Conservation (phyloP, 768 basidiomycete genomes). For the Mycena olivaceomarginata region DNA sequence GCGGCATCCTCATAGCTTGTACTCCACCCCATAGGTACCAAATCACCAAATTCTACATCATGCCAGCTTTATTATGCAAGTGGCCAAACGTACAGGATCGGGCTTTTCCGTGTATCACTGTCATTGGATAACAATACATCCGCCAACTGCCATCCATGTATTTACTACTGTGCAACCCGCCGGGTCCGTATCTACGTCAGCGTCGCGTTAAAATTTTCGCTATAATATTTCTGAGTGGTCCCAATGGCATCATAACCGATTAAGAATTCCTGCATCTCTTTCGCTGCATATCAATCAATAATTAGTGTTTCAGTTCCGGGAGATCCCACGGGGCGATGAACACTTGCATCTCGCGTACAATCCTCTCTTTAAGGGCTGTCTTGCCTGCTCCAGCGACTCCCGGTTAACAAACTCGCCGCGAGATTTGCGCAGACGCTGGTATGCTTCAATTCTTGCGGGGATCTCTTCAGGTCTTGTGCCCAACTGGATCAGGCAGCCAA, state of each 20-base stretch:
- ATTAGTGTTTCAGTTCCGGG: too few relatives aligned
- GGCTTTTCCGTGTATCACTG: too few relatives aligned
- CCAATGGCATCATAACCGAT: conserved; percentile 31
- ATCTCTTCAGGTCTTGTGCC: conserved; percentile 30
- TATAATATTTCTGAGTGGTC: conserved; percentile 26
- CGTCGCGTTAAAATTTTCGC: conserved; percentile 1
- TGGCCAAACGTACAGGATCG: too few relatives aligned
- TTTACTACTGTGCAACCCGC: too few relatives aligned
- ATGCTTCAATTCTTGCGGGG: conserved; percentile 31
- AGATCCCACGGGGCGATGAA: neutral
- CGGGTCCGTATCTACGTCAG: too few relatives aligned
- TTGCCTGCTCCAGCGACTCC: conserved; percentile 38
- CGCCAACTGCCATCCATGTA: too few relatives aligned
- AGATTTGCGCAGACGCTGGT: conserved; percentile 27
- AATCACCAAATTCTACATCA: too few relatives aligned
- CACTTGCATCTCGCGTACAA: conserved; percentile 18
- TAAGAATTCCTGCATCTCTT: conserved; percentile 27
- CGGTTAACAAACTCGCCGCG: conserved; percentile 40
- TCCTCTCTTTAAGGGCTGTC: conserved; percentile 27
- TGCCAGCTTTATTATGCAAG: too few relatives aligned
- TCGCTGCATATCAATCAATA: conserved; percentile 2
- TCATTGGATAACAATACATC: too few relatives aligned
- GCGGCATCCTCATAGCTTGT: too few relatives aligned
- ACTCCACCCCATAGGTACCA: too few relatives aligned
- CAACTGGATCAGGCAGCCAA: conserved; percentile 31